A percentile compares a stretch with the other conserved stretches of the same genome.
phyloP scores from a whole-genome alignment of 129 eudicot genomes.

The Helianthus annuus region DNA sequence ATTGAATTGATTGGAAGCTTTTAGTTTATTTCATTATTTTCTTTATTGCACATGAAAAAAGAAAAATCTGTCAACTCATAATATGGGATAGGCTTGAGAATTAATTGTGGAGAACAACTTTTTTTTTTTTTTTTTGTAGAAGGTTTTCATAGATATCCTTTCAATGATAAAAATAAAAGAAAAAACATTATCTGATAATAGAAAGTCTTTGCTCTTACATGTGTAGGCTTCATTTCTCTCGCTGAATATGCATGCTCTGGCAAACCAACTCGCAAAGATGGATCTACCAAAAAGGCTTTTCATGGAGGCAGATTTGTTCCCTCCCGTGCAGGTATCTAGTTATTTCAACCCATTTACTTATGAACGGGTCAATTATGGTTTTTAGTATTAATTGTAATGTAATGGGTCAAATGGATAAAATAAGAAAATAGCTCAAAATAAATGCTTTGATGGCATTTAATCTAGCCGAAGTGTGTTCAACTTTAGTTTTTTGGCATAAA shows the following conservation, averaged over 20 bases:
- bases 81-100: background rate
- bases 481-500: background rate
- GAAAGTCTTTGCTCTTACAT: background rate
- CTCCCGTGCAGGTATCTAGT: conserved; percentile 56
- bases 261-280: conserved; percentile 64
- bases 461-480: background rate
- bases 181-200: background rate
- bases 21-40: background rate
- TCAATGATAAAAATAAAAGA: background rate
- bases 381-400: no score
- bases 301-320: conserved; percentile 62
- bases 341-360: background rate
- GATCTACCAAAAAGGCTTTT: conserved; percentile 62
- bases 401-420: background rate
- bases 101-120: no score
- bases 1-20: background rate
- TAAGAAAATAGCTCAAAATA: background rate
- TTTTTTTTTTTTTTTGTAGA: no score
- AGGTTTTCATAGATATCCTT: no score
- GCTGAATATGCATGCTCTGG: conserved; percentile 58
- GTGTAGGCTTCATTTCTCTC: conserved; percentile 74
- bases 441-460: background rate
- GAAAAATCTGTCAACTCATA: background rate
- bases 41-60: no score
- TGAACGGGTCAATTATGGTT: background rate